These are phyloP conservation scores for Suillus luteus DNA, from an alignment of 768 basidiomycete species.

Conservation along the genomic window DNA sequence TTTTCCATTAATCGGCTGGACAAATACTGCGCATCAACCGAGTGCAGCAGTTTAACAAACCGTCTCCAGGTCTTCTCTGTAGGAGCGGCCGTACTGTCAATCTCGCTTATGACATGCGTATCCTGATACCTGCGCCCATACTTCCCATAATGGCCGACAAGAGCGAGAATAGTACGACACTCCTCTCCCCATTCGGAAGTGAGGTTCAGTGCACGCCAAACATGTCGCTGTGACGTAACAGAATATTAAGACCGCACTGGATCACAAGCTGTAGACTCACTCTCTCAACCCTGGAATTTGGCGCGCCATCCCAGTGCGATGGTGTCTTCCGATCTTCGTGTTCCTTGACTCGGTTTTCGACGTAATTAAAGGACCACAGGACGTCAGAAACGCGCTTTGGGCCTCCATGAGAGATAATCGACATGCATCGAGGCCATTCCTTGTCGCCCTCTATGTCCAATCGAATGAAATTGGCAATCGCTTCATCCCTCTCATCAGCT, in stretches of 20 bases:
- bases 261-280: constrained; percentile 33
- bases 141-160: constrained; percentile 59
- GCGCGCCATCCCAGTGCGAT: constrained; percentile 39
- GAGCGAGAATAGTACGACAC: constrained; percentile 51
- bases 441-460: constrained; percentile 44
- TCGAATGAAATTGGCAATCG: constrained; percentile 47
- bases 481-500: constrained; percentile 42
- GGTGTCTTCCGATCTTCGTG: constrained; percentile 47
- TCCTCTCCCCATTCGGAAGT: constrained; percentile 43
- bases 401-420: constrained; percentile 36
- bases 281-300: constrained; percentile 43
- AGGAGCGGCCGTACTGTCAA: constrained; percentile 47
- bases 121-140: constrained; percentile 52
- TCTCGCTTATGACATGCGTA: constrained; percentile 48
- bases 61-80: constrained; percentile 49
- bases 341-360: constrained; percentile 50
- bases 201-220: constrained; percentile 53
- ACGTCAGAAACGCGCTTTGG: constrained; percentile 44
- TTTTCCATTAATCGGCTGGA: background rate
- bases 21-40: constrained; percentile 40
- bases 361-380: constrained; percentile 52
- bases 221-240: constrained; percentile 39
- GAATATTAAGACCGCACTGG: constrained; percentile 1
- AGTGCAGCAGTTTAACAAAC: constrained; percentile 50
- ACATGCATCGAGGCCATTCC: constrained; percentile 48